A percentile compares a stretch with the other conserved stretches of the same genome.
Evolutionary conservation across 345 rosid species (phyloP).

Genomic region (Eucalyptus curtisii): DNA sequence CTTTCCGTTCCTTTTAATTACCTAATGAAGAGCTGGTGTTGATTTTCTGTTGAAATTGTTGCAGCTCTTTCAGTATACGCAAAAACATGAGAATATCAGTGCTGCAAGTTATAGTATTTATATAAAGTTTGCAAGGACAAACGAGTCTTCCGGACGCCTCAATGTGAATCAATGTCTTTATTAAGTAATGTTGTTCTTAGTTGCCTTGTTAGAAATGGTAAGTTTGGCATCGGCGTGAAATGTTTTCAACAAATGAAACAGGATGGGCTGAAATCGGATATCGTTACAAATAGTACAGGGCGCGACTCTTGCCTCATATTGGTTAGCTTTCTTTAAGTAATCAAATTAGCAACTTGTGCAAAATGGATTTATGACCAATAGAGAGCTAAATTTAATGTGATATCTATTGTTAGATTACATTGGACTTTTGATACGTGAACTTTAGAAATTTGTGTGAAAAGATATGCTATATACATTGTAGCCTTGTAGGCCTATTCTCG

Average conservation of each 20-base stretch:
- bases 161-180: slow-evolving; percentile 20
- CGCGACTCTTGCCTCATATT: not conserved
- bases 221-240: slow-evolving; percentile 39
- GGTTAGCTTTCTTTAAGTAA: not conserved
- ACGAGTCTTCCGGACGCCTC: slow-evolving; percentile 42
- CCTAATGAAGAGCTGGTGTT: not conserved
- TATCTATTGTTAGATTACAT: no score
- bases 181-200: slow-evolving; percentile 3
- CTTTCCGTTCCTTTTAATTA: not conserved
- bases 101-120: slow-evolving; percentile 59
- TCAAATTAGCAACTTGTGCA: not conserved
- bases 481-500: not conserved
- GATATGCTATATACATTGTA: not conserved
- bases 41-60: not conserved
- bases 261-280: slow-evolving; percentile 54
- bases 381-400: no score
- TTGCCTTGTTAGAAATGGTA: slow-evolving; percentile 74
- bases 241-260: slow-evolving; percentile 85
- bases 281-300: slow-evolving; percentile 33
- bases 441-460: not conserved
- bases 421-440: not conserved
- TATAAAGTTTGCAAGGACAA: slow-evolving; percentile 52
- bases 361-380: not conserved
- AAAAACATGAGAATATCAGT: slow-evolving; percentile 45
- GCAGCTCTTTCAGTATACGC: slow-evolving; percentile 90